phyloP scores from a whole-genome alignment of 176 grass and related monocot species.

The Eragrostis curvula region DNA sequence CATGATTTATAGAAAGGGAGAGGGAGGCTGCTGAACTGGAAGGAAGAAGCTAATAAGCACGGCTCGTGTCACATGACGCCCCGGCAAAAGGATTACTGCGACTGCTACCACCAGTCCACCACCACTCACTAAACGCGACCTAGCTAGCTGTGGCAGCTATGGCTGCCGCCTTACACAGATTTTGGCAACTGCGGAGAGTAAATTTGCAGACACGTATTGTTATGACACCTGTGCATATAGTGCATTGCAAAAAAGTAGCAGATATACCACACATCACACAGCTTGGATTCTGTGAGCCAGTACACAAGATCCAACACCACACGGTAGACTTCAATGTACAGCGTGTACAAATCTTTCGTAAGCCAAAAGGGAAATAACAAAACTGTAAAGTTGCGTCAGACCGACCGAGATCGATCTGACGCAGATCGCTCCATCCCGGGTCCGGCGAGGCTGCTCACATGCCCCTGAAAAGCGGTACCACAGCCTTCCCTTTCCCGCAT shows the following conservation, averaged over 20 bases:
- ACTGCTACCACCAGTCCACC: neutral
- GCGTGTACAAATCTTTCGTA: neutral
- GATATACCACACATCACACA: neutral
- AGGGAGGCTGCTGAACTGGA: neutral
- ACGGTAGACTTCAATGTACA: neutral
- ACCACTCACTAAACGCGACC: neutral
- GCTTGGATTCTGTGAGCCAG: conserved; percentile 4
- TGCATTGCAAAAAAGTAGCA: neutral
- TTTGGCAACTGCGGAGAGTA: neutral
- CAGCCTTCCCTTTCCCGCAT: neutral
- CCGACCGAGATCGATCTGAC: neutral
- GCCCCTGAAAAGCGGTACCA: conserved; percentile 16
- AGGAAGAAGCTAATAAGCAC: conserved; percentile 4
- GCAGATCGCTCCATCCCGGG: conserved; percentile 16
- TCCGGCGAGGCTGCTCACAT: conserved; percentile 6
- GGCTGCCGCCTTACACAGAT: conserved; percentile 6
- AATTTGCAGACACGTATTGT: conserved; percentile 18
- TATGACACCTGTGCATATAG: neutral
- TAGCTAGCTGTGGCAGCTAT: neutral
- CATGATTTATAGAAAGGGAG: conserved; percentile 38
- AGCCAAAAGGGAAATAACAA: neutral
- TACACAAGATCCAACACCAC: conserved; percentile 37
- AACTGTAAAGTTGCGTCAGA: neutral
- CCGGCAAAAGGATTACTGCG: conserved; percentile 21
- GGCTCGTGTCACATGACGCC: conserved; percentile 31